Evolutionary conservation across 352 stramenopile genomes (phyloP).

Genomic region (Phytophthora citricola): DNA sequence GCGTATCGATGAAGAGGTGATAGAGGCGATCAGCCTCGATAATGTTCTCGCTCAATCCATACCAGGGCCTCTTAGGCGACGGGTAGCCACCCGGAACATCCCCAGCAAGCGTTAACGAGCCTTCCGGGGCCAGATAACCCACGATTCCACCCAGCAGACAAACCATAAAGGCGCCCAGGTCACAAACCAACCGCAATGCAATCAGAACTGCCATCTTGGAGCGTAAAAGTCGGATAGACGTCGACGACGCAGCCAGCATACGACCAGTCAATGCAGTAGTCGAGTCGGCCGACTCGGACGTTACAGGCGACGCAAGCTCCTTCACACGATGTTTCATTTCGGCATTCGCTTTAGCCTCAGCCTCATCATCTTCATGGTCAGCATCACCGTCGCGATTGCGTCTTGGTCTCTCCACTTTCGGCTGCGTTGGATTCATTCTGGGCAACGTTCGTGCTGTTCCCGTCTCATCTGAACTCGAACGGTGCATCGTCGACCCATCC

Average conservation of each 20-base stretch:
- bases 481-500: constrained; percentile 14
- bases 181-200: constrained; percentile 52
- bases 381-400: constrained; percentile 6
- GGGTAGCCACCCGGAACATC: constrained; percentile 78
- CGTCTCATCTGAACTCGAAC: constrained; percentile 30
- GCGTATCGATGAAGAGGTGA: constrained; percentile 70
- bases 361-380: constrained; percentile 11
- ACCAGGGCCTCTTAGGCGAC: constrained; percentile 51
- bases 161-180: constrained; percentile 80
- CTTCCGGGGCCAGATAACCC: constrained; percentile 65
- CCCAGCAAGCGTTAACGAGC: constrained; percentile 77
- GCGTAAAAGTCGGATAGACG: constrained; percentile 33
- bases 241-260: constrained; percentile 38
- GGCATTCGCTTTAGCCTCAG: constrained; percentile 17
- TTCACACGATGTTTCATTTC: constrained; percentile 37
- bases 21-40: constrained; percentile 64
- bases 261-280: constrained; percentile 57
- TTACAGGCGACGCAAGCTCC: constrained; percentile 58
- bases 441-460: constrained; percentile 19
- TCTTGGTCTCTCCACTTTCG: constrained; percentile 22
- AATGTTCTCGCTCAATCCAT: constrained; percentile 46
- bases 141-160: constrained; percentile 77
- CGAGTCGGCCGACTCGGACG: constrained; percentile 62
- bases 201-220: constrained; percentile 47
- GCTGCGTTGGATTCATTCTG: constrained; percentile 25